Base-by-base conservation (phyloP, 352 stramenopile genomes). In the Phytopythium chamaehyphon region DNA sequence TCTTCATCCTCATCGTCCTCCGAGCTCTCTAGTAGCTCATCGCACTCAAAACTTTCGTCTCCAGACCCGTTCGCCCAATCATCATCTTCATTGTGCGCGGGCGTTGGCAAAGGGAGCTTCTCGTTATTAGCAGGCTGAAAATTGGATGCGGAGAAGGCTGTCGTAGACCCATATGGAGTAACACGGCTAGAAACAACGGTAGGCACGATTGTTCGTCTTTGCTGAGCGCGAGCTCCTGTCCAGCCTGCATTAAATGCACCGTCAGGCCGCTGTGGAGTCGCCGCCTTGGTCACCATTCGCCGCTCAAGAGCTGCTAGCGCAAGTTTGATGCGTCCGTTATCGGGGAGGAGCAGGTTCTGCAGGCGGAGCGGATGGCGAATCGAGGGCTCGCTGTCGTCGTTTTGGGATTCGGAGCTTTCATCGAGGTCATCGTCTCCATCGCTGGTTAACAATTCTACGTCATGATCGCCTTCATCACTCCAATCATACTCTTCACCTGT, bases 11-110 rank as follows among this genome's bases (percentile, higher is more conserved):
- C 59, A 18, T 66, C 61, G n/a, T 79, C 73, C 33, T 80, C 70
- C 2, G 73, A 83, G 54, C 75, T 87, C 14, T 66, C 73, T 2
- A 67, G 66, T 1, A 93, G 61, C 28, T 90, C 83, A 19, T 90
- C 77, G 33, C 80, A 73, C 68, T 93, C 83, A 59, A 88, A 93
- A 14, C 68, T 68, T 12, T 84, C 79, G 54, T 82, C 64, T 26
- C 53, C 57, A 3, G 61, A 74, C 40, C 38, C 62, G 45, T 71
- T 47, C 37, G 61, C 55, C 66, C 66, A 74, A 18, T 61, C 50
- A 24, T 62, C 59, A 33, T 33, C 28, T 33, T 33, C 28, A 9
- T 5, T 10, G 9, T 33, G 28, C 28, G 28, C 28, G 28, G 28
- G 28, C 28, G 28, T 33, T 33, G 28, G 28, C 9, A 33, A 5